Base-by-base conservation (phyloP, 2,329 filamentous ascomycete species). In the Penicillium digitatum region DNA sequence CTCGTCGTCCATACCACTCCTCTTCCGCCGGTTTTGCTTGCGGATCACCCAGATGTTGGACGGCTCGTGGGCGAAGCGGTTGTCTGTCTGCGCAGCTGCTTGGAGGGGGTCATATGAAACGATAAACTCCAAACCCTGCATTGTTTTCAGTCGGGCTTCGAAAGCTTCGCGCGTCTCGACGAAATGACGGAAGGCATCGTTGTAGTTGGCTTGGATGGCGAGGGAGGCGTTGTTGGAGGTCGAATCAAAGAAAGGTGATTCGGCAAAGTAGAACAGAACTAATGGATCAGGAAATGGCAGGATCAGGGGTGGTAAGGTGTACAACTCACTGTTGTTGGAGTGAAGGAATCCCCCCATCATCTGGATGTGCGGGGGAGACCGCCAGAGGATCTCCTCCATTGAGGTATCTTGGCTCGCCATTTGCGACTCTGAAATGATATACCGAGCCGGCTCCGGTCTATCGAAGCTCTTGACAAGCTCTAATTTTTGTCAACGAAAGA, bases 191-290 rank as follows among this genome's bases (percentile, higher is more conserved):
- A 79, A 74, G 38, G 75, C 71, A 57, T 77, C 74, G 56, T 82
- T 78, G 59, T 74, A 74, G 55, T 72, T 76, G 12, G 78, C 75
- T 65, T 85, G 82, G 24, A 76, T 75, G 59, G 80, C 72, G 47
- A 82, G 72, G 10, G 82, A 76, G 58, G 80, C 79, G 70, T 87
- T 87, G 69, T 85, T 85, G 57, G 80, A 83, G 14, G 76, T 79
- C 24, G 74, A 71, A 58, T 87, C 84, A 69, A 84, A 86, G 74
- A 85, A 87, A n/a, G 82, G 82, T 1, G 82, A 84, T 61, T 81
- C 76, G 54, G 77, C 76, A 66, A 87, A 85, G 70, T 87, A 87
- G 65, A 81, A 82, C 52, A 85, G 78, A 40, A 87, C 77, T 82
- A 48, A 48, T 32, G 16, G n/a, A 20, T 3, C 10, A 2, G 18